Base-by-base conservation (phyloP, 495 filamentous ascomycete species). In the Hyphodiscus hymeniophilus region DNA sequence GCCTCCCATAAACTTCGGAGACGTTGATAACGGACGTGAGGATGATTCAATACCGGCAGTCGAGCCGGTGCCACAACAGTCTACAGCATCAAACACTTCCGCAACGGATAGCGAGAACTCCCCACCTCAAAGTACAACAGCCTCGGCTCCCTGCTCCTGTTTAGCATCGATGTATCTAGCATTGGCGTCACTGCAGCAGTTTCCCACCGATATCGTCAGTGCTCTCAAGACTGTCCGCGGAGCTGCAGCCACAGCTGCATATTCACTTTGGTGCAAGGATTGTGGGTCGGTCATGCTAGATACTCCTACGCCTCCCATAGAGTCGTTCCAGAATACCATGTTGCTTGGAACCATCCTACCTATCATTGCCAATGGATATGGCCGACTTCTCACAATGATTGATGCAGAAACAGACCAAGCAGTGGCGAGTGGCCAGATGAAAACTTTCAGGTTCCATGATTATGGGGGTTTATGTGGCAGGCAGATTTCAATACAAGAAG, bases 331-430 rank as follows among this genome's bases (percentile, higher is more conserved):
- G 48, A 84, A 76, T 55, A 69, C 80, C 32, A 84, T 85, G 80
- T 73, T 83, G 45, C 72, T 81, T 10, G 80, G 75, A 6, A 77
- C 80, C 0, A 65, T 85, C 7, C 66, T 87, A 17, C 80, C 77
- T 16, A 75, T 79, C 11, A 67, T 82, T 23, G 76, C 77, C 16
- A 72, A 81, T 58, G 68, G 75, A 2, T 87, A 78, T 60, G 62
- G 60, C 44, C 60, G 48, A 35, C 67, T 78, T 23, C 56, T 78
- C 1, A 47, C 35, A 15, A 65, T 71, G 51, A 61, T 76, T 13
- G 73, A 78, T 48, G 59, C 56, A 15, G 67, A 69, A 34, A 58
- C 67, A 1, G 43, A 58, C 0, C 51, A 35, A 0, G 74, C 74
- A 7, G 58, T 62, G 8, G 54, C 53, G 1, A 60, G 66, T 33